Conservation (phyloP, 1,284 basidiomycete species). For the Earliella scabrosa region DNA sequence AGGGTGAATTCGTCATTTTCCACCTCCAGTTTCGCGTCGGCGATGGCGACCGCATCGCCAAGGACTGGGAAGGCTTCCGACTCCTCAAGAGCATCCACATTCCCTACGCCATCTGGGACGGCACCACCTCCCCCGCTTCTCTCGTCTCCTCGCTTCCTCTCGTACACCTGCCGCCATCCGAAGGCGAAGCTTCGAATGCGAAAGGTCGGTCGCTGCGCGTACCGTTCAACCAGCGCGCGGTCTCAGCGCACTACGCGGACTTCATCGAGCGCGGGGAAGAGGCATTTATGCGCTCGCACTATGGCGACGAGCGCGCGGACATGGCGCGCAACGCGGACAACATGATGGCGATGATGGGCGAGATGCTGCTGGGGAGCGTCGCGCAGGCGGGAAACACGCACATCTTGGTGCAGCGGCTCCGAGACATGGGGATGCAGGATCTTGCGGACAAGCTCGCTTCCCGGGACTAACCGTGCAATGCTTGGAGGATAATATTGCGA, state of each 20-base stretch:
- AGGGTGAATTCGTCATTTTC: constrained; percentile 10
- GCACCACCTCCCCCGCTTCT: not conserved
- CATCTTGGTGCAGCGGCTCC: constrained; percentile 6
- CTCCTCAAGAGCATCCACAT: constrained; percentile 5
- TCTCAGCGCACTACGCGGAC: constrained; percentile 13
- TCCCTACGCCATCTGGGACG: constrained; percentile 13
- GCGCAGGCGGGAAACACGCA: constrained; percentile 12
- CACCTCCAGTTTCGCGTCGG: constrained; percentile 19
- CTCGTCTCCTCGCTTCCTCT: constrained; percentile 8
- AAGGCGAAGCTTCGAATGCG: not conserved
- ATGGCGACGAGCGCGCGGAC: constrained; percentile 6
- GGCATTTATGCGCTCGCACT: constrained; percentile 12
- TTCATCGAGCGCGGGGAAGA: constrained; percentile 16
- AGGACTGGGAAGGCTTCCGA: constrained; percentile 13
- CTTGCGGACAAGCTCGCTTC: constrained; percentile 19
- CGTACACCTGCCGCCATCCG: not conserved
- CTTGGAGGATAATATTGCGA: not conserved
- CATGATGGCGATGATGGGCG: constrained; percentile 13
- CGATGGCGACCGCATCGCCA: constrained; percentile 9
- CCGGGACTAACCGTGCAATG: too few species aligned
- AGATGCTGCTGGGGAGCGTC: constrained; percentile 12
- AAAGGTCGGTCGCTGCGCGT: not conserved
- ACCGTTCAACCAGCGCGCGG: constrained; percentile 10
- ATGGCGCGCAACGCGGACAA: not conserved
- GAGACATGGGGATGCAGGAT: constrained; percentile 9